Base-by-base conservation (phyloP, 129 eudicot genomes). In the Lactuca saligna region DNA sequence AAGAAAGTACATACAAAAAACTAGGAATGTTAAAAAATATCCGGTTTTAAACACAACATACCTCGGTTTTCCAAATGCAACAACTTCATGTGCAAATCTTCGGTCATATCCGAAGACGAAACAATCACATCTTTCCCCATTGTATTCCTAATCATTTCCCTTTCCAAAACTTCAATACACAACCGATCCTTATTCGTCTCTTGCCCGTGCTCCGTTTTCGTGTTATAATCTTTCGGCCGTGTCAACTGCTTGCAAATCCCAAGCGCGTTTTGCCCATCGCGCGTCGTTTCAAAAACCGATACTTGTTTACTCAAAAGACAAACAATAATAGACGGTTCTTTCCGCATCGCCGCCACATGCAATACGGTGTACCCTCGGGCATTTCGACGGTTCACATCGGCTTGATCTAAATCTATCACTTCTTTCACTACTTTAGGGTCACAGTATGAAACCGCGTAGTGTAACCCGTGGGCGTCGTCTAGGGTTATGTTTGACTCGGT, bases 11-110 rank as follows among this genome's bases (percentile, higher is more conserved):
- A 39, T 5, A 2, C 44, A 39, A 25, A 1, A 25, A 25, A 39
- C 44, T 39, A 39, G 44, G 11, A 1, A 25, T 25, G 29, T 25
- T 25, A 0, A 25, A 25, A 25, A 25, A 25, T 25, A 39, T 5
- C 8, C 44, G 8, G 8, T 7, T 39, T 39, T 39, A 9, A 46
- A 49, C 58, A 59, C 11, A 69, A 3, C 33, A 51, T 72, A 90
- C 97, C 97, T 81, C 97, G 78, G 69, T 84, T 85, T 79, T 90
- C 97, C 44, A 90, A 75, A 63, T 87, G 82, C 50, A 82, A 71
- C 46, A 87, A 78, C 79, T 83, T 83, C 89, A 87, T 82, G 32
- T 75, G 82, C 57, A 90, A 76, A 77, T 87, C 95, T 78, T 90
- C 89, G 7, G 87, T 82, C 66, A 76, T 75, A 63, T 58, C 66